A percentile compares a stretch with the other conserved stretches of the same genome.
These are phyloP conservation scores for Myrica gale DNA, from an alignment of 306 rosid species.

Conservation along the genomic window DNA sequence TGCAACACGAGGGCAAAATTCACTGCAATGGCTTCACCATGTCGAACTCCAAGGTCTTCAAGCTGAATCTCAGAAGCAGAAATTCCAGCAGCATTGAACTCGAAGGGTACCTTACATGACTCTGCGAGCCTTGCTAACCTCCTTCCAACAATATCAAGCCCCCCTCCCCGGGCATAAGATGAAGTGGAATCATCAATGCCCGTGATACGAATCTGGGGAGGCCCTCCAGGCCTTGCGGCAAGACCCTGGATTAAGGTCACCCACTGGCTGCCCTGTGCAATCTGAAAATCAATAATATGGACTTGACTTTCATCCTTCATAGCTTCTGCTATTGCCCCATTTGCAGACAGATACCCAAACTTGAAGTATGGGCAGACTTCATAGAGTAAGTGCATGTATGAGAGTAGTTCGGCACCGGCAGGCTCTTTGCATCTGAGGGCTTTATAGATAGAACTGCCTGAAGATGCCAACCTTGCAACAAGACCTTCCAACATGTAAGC, in stretches of 20 bases:
- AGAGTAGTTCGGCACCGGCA: conserved; percentile 58
- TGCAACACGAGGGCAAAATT: conserved; percentile 76
- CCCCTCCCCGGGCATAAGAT: conserved; percentile 77
- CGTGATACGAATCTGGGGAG: conserved; percentile 72
- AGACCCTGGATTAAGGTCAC: conserved; percentile 70
- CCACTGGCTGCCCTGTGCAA: conserved; percentile 88
- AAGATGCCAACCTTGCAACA: conserved; percentile 72
- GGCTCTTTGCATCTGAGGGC: conserved; percentile 85
- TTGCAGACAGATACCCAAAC: conserved; percentile 86
- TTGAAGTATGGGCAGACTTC: conserved; percentile 84
- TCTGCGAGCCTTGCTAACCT: conserved; percentile 60
- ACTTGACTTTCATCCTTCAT: conserved; percentile 57
- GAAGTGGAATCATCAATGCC: conserved; percentile 74
- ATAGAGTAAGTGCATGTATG: conserved; percentile 76
- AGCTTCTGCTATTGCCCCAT: conserved; percentile 91
- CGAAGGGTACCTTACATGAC: conserved; percentile 61
- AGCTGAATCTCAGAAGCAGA: conserved; percentile 49
- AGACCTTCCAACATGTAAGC: conserved; percentile 90
- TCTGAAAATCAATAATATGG: conserved; percentile 90
- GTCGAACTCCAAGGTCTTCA: conserved; percentile 53
- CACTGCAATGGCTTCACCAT: conserved; percentile 73
- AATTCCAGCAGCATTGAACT: conserved; percentile 54
- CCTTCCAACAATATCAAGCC: conserved; percentile 61
- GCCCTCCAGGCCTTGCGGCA: conserved; percentile 66
- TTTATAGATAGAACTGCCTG: conserved; percentile 79